Conservation (phyloP, 352 stramenopile species). For the Globisporangium okanoganense region DNA sequence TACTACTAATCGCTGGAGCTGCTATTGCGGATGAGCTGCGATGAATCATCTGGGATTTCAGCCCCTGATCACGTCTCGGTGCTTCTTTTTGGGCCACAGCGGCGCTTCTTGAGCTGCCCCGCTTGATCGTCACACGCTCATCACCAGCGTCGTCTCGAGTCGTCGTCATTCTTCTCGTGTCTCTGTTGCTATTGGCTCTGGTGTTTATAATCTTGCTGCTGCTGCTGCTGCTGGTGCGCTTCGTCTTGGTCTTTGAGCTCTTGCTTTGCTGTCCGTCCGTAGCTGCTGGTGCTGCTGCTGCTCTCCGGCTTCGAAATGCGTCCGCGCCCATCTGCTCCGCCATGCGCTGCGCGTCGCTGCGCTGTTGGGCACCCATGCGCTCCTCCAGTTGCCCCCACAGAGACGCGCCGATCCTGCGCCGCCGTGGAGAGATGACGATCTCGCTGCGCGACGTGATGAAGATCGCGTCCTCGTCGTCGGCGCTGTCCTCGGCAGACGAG, state of each 20-base stretch:
- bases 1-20: not conserved
- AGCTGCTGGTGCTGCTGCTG: not conserved
- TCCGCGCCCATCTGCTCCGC: not conserved
- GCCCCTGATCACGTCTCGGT: not conserved
- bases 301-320: not conserved
- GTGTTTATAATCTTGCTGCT: not conserved
- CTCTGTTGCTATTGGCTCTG: not conserved
- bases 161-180: not conserved
- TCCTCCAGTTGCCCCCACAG: constrained; percentile 14
- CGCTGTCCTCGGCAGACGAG: not conserved
- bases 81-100: not conserved
- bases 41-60: not conserved
- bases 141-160: not conserved
- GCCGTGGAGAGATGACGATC: constrained; percentile 58
- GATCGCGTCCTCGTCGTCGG: constrained; percentile 40
- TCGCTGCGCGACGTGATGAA: constrained; percentile 56
- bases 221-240: not conserved
- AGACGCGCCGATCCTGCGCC: constrained; percentile 11
- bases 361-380: not conserved
- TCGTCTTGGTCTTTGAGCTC: not conserved
- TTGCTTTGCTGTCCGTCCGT: not conserved
- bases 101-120: not conserved
- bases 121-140: not conserved
- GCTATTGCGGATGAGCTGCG: not conserved
- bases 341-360: constrained; percentile 8